A percentile compares a stretch with the other conserved stretches of the same genome.
Evolutionary conservation across 176 grass and related monocot species (phyloP).

Genomic region (Eragrostis nindensis): DNA sequence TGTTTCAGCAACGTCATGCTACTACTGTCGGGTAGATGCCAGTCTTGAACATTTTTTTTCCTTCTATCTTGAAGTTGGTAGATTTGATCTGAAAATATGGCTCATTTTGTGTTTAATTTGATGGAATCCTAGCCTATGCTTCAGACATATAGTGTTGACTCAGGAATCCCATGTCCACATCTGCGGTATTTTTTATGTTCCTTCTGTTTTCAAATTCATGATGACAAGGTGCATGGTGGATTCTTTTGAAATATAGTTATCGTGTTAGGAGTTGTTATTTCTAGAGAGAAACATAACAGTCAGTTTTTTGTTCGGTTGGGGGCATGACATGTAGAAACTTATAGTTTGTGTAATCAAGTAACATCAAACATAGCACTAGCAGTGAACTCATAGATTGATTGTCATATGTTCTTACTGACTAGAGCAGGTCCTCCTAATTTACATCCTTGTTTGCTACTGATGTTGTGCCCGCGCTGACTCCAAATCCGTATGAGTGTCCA

Average conservation of each 20-base stretch:
- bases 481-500: slow-evolving; percentile 17
- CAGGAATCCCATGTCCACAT: background rate
- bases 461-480: slow-evolving; percentile 6
- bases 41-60: background rate
- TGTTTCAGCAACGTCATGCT: slow-evolving; percentile 53
- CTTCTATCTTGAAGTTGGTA: slow-evolving; percentile 25
- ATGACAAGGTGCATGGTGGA: background rate
- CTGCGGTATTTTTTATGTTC: background rate
- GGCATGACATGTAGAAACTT: slow-evolving; percentile 6
- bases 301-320: slow-evolving; percentile 15
- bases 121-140: background rate
- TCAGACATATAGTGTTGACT: slow-evolving; percentile 21
- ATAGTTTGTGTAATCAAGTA: background rate
- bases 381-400: background rate
- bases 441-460: slow-evolving; percentile 15
- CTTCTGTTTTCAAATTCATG: slow-evolving; percentile 17
- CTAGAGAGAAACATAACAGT: slow-evolving; percentile 5
- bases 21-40: slow-evolving; percentile 71
- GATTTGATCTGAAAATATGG: slow-evolving; percentile 17
- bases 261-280: slow-evolving; percentile 10
- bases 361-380: slow-evolving; percentile 16
- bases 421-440: slow-evolving; percentile 18
- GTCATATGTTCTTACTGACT: background rate
- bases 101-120: background rate
- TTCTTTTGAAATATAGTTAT: slow-evolving; percentile 17